A percentile compares a stretch with the other conserved stretches of the same genome.
Evolutionary conservation across 2,329 filamentous ascomycete species (phyloP).

Genomic region (Neopestalotiopsis rosae): DNA sequence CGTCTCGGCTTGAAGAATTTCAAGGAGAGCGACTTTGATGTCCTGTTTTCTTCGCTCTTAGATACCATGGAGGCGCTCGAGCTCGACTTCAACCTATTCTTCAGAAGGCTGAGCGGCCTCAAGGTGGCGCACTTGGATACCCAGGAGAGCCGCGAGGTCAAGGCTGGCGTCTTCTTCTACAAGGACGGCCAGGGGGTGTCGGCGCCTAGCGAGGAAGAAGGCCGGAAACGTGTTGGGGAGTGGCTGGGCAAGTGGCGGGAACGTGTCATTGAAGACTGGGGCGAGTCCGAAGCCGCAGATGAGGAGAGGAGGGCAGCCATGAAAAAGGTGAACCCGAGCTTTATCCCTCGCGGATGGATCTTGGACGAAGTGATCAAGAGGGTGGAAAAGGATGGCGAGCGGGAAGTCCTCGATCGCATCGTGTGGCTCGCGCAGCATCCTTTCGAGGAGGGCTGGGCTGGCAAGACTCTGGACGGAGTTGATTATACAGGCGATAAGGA

Average conservation of each 20-base stretch:
- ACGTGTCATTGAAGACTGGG: conserved; percentile 80
- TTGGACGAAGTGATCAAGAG: conserved; percentile 90
- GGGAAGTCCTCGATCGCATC: conserved; percentile 75
- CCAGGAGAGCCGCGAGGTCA: conserved; percentile 65
- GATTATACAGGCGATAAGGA: conserved; percentile 64
- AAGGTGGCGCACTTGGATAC: conserved; percentile 67
- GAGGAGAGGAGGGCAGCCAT: conserved; percentile 72
- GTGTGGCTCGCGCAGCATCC: conserved; percentile 86
- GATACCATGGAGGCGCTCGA: conserved; percentile 82
- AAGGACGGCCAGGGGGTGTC: conserved; percentile 67
- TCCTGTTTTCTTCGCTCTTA: conserved; percentile 80
- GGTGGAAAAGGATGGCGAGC: conserved; percentile 83
- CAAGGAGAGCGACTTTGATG: conserved; percentile 77
- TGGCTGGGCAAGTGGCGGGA: conserved; percentile 85
- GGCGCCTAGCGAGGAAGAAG: conserved; percentile 59
- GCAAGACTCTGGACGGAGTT: conserved; percentile 51
- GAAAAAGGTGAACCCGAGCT: conserved; percentile 91
- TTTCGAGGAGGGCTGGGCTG: conserved; percentile 79
- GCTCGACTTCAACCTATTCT: conserved; percentile 94
- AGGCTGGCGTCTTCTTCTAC: conserved; percentile 80
- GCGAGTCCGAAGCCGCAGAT: conserved; percentile 54
- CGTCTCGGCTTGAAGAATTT: conserved; percentile 77
- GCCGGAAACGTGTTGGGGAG: conserved; percentile 68
- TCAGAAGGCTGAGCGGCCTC: conserved; percentile 76
- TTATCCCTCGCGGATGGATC: conserved; percentile 89